Conservation (phyloP, 257 asterid genomes). For the Solanum peruvianum region DNA sequence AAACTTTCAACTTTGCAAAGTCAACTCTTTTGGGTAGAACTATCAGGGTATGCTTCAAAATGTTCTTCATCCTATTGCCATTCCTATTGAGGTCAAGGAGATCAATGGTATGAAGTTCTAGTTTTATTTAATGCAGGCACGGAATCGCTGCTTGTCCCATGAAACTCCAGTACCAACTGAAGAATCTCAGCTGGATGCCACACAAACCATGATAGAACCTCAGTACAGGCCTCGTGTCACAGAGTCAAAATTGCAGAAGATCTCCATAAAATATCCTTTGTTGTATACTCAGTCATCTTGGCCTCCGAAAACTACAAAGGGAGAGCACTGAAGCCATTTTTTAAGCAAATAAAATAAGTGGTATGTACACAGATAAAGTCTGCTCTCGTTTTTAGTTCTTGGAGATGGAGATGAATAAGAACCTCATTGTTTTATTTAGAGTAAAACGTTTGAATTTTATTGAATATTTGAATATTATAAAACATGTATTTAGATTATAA, state of each 20-base stretch:
- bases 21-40: not conserved
- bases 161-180: conserved; percentile 27
- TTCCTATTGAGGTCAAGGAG: not conserved
- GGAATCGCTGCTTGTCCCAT: conserved; percentile 35
- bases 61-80: not conserved
- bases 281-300: not conserved
- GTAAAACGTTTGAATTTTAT: not conserved
- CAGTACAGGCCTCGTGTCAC: conserved; percentile 40
- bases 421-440: not conserved
- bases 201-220: conserved; percentile 23
- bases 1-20: not conserved
- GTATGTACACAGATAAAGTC: not conserved
- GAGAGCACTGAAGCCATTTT: not conserved
- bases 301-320: not conserved
- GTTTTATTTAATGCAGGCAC: conserved; percentile 31
- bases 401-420: not conserved
- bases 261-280: conserved; percentile 49
- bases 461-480: not conserved
- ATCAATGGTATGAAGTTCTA: not conserved
- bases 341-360: not conserved
- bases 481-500: not conserved
- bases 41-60: not conserved
- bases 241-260: conserved; percentile 29
- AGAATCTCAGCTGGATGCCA: conserved; percentile 20
- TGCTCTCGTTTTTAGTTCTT: not conserved